Base-by-base conservation (phyloP, 202 grass and related monocot genomes). In the Hordeum pubiflorum region DNA sequence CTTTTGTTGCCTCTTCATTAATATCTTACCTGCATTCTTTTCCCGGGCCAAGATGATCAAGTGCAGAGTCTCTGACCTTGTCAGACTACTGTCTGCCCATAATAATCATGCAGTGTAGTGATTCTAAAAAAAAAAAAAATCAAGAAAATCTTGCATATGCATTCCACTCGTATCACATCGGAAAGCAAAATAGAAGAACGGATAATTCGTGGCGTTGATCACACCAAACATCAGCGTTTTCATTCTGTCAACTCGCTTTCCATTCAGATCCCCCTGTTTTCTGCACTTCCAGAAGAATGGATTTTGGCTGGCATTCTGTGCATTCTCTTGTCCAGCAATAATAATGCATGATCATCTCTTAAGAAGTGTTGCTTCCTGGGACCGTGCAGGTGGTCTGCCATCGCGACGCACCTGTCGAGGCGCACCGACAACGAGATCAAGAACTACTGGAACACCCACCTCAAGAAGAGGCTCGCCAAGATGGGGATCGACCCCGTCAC, bases 361-460 rank as follows among this genome's bases (percentile, higher is more conserved):
- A 72, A 58, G 0, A 48, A 48, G 44, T 5, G 7, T 79, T 79
- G 52, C 81, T 73, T 64, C 66, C 37, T 89, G 59, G 20, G 6
- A 63, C 58, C 68, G 37, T 93, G 71, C 89, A 97, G 94, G 69
- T 97, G 94, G 94, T 97, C 94, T 3, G 91, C 94, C 29, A 97
- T 97, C 3, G 94, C 91, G 74, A 97, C 89, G 1, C 94, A 97
- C 84, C 87, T 97, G 17, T 87, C 94, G 13, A 94, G 91, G 58
- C 84, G 94, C 76, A 97, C 94, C 0, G 94, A 97, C 77, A 97
- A 97, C 39, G 91, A 97, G 83, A 94, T 97, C 85, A 97, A 97
- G 83, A 97, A 97, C 87, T 97, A 92, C 59, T 97, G 94, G 94
- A 97, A 97, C 81, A 97, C 94, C 40, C 94, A 97, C 83, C 89